Evolutionary conservation across 2,329 filamentous ascomycete genomes (phyloP).

Genomic region (Plectosphaerella plurivora): DNA sequence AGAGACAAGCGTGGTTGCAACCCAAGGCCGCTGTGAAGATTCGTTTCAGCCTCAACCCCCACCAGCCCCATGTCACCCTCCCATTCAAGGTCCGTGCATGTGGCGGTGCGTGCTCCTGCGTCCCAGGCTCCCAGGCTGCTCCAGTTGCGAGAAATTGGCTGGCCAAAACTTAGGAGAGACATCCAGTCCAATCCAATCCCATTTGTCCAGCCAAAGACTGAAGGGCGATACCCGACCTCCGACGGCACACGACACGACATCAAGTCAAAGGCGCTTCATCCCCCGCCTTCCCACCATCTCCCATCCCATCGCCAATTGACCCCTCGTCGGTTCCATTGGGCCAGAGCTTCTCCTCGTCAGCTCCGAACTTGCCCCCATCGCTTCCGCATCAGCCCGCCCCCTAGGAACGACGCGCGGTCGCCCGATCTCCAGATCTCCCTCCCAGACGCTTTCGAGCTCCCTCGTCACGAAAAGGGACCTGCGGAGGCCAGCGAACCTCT

Average conservation of each 20-base stretch:
- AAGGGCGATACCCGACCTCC: not conserved
- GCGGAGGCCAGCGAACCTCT: no score
- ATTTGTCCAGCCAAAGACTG: not conserved
- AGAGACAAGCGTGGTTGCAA: no score
- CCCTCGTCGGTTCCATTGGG: not conserved
- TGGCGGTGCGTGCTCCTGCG: not conserved
- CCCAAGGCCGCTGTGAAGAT: no score
- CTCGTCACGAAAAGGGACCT: no score
- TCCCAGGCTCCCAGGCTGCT: not conserved
- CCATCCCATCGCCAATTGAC: not conserved
- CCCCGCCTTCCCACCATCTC: not conserved
- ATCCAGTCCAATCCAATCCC: not conserved
- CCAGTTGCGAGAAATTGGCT: conserved; percentile 3
- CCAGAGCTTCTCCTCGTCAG: not conserved
- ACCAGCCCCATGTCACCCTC: no score
- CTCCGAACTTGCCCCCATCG: not conserved
- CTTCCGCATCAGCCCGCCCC: no score
- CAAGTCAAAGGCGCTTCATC: not conserved
- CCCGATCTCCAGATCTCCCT: conserved; percentile 17
- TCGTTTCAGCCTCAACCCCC: no score
- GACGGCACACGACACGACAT: conserved; percentile 2
- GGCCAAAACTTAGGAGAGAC: conserved; percentile 3
- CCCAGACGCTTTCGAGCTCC: conserved; percentile 38
- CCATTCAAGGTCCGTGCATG: not conserved
- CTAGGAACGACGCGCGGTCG: not conserved